A percentile compares a stretch with the other conserved stretches of the same genome.
Evolutionary conservation across 176 grass and related monocot genomes (phyloP).

Genomic region (Coix lacrymajobi): DNA sequence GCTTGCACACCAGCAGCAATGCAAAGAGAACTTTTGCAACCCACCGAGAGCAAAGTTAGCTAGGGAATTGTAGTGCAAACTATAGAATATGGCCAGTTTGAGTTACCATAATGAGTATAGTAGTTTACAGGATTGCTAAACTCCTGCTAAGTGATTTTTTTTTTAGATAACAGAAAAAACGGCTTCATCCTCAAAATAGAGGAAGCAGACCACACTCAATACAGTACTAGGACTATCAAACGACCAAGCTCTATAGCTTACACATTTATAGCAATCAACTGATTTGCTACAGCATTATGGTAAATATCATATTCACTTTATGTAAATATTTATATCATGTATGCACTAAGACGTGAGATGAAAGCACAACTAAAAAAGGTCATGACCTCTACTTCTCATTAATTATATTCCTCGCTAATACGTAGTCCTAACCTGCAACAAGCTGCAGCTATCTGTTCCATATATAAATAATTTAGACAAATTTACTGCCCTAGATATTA

Average conservation of each 20-base stretch:
- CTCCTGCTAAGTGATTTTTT: background rate
- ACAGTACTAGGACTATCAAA: too few species aligned
- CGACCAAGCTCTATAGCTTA: too few species aligned
- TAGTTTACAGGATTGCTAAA: too few species aligned
- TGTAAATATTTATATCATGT: too few species aligned
- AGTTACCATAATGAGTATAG: background rate
- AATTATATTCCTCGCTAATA: background rate
- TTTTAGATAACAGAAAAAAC: background rate
- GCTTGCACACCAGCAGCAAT: background rate
- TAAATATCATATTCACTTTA: too few species aligned
- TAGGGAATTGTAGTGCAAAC: background rate
- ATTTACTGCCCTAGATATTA: background rate
- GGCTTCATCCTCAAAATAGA: too few species aligned
- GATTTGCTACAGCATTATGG: too few species aligned
- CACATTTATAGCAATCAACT: too few species aligned
- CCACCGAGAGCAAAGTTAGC: background rate
- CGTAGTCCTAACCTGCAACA: background rate
- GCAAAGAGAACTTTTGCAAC: background rate
- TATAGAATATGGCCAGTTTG: background rate
- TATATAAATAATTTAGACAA: background rate
- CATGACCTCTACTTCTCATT: background rate
- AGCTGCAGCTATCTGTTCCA: background rate
- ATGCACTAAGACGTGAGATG: background rate
- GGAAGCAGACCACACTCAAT: too few species aligned
- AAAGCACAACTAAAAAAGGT: background rate